Percentiles rank a stretch among this genome's conserved stretches.
Conservation (phyloP, 106 monocot genomes). For the Allium fistulosum region DNA sequence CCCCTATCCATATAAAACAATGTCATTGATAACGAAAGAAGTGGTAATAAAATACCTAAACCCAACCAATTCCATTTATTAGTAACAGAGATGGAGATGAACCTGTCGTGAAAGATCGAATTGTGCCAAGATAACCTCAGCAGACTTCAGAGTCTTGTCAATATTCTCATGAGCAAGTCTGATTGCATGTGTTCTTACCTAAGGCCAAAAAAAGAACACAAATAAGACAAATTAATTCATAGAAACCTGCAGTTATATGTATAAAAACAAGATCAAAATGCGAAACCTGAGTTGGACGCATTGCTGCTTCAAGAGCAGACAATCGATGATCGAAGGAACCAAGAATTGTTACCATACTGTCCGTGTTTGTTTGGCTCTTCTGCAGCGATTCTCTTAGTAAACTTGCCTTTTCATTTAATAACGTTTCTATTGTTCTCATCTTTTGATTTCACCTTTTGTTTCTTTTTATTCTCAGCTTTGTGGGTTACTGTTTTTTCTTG, state of each 20-base stretch:
- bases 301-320: conserved; percentile 54
- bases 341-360: conserved; percentile 32
- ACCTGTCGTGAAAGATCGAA: conserved; percentile 66
- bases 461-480: background rate
- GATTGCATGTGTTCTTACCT: conserved; percentile 65
- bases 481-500: background rate
- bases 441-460: background rate
- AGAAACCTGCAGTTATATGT: background rate
- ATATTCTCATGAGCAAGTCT: conserved; percentile 64
- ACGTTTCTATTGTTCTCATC: conserved; percentile 23
- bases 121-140: conserved; percentile 44
- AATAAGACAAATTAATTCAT: background rate
- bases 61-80: no score
- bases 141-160: conserved; percentile 40
- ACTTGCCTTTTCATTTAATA: conserved; percentile 29
- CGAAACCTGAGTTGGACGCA: conserved; percentile 57
- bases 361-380: conserved; percentile 36
- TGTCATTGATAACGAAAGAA: no score
- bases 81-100: background rate
- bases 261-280: background rate
- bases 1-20: no score
- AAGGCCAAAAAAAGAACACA: conserved; percentile 1
- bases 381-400: conserved; percentile 34
- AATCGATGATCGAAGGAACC: conserved; percentile 63
- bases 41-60: no score